These are phyloP conservation scores for Gleditsia sinensis DNA, from an alignment of 306 rosid species.

Conservation along the genomic window DNA sequence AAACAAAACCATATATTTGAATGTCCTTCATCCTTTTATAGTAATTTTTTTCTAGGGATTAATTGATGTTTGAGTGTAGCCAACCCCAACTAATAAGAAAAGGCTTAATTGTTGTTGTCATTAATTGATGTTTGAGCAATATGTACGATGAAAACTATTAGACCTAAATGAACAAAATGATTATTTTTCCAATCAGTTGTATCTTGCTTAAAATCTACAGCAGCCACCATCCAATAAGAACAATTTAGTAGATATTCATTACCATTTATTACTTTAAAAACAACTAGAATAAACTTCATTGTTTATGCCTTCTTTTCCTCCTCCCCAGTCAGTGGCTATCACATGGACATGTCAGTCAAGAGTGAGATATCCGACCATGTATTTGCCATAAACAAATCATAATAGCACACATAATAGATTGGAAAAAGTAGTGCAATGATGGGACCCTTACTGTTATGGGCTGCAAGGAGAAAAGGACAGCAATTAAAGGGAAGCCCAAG, in stretches of 20 bases:
- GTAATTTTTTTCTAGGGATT: constrained; percentile 55
- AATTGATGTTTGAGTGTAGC: constrained; percentile 49
- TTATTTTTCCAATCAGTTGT: constrained; percentile 27
- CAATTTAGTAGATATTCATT: constrained; percentile 18
- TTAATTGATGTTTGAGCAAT: constrained; percentile 49
- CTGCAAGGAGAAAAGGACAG: too few relatives aligned
- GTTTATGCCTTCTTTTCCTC: not conserved
- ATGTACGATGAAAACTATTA: constrained; percentile 49
- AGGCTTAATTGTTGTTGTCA: too few relatives aligned
- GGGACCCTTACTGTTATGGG: too few relatives aligned
- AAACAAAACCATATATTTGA: constrained; percentile 54
- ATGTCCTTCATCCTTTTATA: constrained; percentile 63
- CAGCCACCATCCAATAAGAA: constrained; percentile 37
- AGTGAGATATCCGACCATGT: constrained; percentile 11
- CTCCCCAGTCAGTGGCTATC: constrained; percentile 2
- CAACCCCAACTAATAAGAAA: too few relatives aligned
- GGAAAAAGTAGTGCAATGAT: constrained; percentile 16
- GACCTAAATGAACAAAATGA: constrained; percentile 59
- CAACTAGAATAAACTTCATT: constrained; percentile 5
- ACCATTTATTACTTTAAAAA: not conserved
- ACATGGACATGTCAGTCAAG: not conserved
- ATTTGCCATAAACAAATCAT: constrained; percentile 31
- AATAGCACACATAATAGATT: constrained; percentile 13
- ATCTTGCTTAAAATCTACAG: constrained; percentile 30
- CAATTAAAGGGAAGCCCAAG: too few relatives aligned